A percentile compares a stretch with the other conserved stretches of the same genome.
Evolutionary conservation across 805 yeast species (phyloP).

Genomic region (Starmera amethionina): DNA sequence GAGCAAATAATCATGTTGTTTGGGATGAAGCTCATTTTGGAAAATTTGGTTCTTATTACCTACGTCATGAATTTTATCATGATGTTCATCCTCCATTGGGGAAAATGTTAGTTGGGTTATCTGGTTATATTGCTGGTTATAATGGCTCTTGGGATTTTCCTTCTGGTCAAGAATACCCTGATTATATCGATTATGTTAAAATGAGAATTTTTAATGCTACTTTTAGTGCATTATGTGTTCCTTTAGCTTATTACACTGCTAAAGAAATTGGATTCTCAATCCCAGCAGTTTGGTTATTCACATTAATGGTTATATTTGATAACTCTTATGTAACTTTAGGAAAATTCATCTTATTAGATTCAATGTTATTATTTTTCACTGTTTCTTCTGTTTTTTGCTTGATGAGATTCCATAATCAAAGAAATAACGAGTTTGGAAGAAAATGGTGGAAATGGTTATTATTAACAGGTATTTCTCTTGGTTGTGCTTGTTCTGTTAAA

Average conservation of each 20-base stretch:
- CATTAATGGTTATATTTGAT: conserved; percentile 76
- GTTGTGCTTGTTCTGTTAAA: conserved; percentile 87
- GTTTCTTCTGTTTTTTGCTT: conserved; percentile 71
- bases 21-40: conserved; percentile 99
- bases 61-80: conserved; percentile 82
- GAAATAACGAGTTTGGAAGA: conserved; percentile 45
- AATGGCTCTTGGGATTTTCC: conserved; percentile 87
- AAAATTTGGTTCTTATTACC: conserved; percentile 86
- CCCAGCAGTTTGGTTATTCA: conserved; percentile 66
- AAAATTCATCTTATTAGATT: conserved; percentile 83
- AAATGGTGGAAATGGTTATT: conserved; percentile 94
- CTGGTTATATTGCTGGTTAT: conserved; percentile 80
- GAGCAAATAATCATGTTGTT: conserved; percentile 65
- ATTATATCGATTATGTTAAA: conserved; percentile 62
- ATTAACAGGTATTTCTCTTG: conserved; percentile 76
- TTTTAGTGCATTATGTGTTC: conserved; percentile 77
- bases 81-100: conserved; percentile 98
- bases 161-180: conserved; percentile 72
- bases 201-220: conserved; percentile 87
- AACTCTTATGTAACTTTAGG: conserved; percentile 77
- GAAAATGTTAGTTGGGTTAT: conserved; percentile 81
- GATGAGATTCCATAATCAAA: conserved; percentile 56
- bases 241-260: conserved; percentile 77
- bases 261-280: conserved; percentile 64
- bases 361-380: conserved; percentile 84